Base-by-base conservation (phyloP, 495 filamentous ascomycete genomes). In the Cairneyella variabilis region DNA sequence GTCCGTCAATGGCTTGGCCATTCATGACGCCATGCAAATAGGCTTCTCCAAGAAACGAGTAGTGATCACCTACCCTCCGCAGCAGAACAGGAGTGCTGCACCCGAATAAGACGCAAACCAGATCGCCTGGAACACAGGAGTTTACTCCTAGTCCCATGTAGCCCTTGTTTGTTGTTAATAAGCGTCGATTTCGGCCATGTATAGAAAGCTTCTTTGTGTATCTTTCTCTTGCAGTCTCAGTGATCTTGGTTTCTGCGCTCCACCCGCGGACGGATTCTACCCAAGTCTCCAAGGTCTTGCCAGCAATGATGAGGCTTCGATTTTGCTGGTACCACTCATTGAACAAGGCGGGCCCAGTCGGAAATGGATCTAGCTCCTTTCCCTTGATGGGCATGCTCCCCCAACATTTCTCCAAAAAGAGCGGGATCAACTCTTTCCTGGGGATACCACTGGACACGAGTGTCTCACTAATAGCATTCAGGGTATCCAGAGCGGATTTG, bases 21-120 rank as follows among this genome's bases (percentile, higher is more conserved):
- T 59, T 51, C 57, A 59, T 59, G 32, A 59, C 25, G 10, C 51
- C 51, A 50, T 59, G 46, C 17, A 59, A 45, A 47, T 55, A 59
- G n/a, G 43, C 51, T 40, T 56, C 57, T 18, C 51, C 43, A 48
- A 59, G 21, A 17, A 41, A 40, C 41, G 47, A 30, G 23, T 44
- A 44, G 23, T 44, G 41, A n/a, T 12, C 17, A 2, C 14, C 23
- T 3, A 44, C 22, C 9, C 5, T 1, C 23, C 41, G 41, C 41
- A 44, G n/a, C 12, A 44, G 14, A 8, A 44, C 12, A 26, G 41
- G 41, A 6, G 16, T 44, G 27, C 21, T 23, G 27, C 21, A 44
- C 14, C 41, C 41, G 27, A 44, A 16, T 12, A 44, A n/a, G n/a
- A 26, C 3, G 11, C 23, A 20, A 27, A 44, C 41, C 16, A 25